Conservation (phyloP, 108 stramenopile genomes). For the Skeletonema marinoi region DNA sequence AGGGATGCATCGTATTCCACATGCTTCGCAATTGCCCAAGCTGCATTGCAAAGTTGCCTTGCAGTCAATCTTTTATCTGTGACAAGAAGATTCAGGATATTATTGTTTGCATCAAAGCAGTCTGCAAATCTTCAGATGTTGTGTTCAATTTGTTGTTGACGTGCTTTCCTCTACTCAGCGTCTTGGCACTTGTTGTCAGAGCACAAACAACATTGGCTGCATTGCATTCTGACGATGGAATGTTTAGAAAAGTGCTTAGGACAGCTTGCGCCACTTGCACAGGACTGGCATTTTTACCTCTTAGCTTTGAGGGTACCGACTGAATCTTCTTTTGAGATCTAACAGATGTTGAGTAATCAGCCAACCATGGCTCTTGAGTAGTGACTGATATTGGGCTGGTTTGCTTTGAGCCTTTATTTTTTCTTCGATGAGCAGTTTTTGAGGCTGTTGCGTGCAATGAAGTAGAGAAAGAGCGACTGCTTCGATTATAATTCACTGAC, state of each 20-base stretch:
- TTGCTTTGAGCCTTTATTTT: slow-evolving; percentile 14
- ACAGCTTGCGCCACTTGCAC: slow-evolving; percentile 45
- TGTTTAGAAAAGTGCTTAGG: slow-evolving; percentile 52
- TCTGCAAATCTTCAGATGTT: slow-evolving; percentile 37
- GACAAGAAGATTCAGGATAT: slow-evolving; percentile 48
- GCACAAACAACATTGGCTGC: slow-evolving; percentile 82
- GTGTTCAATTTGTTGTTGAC: background rate
- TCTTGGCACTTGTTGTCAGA: slow-evolving; percentile 75
- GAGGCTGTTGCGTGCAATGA: background rate
- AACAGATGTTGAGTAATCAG: slow-evolving; percentile 50
- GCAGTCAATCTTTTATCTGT: slow-evolving; percentile 44
- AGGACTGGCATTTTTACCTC: slow-evolving; percentile 11
- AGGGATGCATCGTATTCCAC: slow-evolving; percentile 49
- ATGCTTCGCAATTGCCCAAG: slow-evolving; percentile 81
- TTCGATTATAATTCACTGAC: background rate
- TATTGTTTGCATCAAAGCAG: slow-evolving; percentile 49
- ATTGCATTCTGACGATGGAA: slow-evolving; percentile 63
- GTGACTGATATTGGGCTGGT: background rate
- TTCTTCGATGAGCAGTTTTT: background rate
- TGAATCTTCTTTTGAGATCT: slow-evolving; percentile 64
- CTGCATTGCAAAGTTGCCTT: slow-evolving; percentile 78
- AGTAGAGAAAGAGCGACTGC: background rate
- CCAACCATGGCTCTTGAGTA: slow-evolving; percentile 56
- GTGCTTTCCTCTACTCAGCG: slow-evolving; percentile 18
- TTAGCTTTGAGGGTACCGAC: slow-evolving; percentile 12